Conservation (phyloP, 495 filamentous ascomycete species). For the Apiosordaria backusii region DNA sequence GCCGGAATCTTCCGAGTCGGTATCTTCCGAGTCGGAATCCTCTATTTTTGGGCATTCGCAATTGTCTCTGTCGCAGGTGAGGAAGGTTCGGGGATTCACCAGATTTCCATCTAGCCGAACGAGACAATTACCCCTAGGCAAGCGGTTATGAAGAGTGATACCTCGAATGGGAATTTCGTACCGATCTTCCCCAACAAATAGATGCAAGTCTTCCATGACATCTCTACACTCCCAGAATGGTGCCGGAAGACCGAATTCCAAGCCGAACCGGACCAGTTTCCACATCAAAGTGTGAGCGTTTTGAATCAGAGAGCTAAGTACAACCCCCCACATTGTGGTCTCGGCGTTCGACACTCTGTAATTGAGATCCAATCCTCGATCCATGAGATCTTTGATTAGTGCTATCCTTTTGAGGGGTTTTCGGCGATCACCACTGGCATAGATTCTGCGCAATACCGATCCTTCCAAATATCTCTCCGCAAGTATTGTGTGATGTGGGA, state of each 20-base stretch:
- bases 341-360: neutral
- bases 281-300: neutral
- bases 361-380: neutral
- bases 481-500: neutral
- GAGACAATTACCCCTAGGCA: neutral
- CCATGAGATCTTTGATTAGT: neutral
- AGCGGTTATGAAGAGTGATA: neutral
- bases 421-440: neutral
- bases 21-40: neutral
- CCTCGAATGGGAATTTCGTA: neutral
- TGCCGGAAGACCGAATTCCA: neutral
- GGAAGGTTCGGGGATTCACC: neutral
- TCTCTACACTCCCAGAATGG: neutral
- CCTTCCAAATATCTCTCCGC: neutral
- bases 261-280: neutral
- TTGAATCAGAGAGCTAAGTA: neutral
- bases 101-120: neutral
- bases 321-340: neutral
- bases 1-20: neutral
- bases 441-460: too few species aligned
- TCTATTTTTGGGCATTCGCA: neutral
- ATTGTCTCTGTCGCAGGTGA: neutral
- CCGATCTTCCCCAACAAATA: neutral
- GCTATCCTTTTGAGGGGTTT: neutral
- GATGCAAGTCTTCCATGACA: neutral